These are phyloP conservation scores for Periconia sp. DNA, from an alignment of 2,329 filamentous ascomycete species.

Conservation along the genomic window DNA sequence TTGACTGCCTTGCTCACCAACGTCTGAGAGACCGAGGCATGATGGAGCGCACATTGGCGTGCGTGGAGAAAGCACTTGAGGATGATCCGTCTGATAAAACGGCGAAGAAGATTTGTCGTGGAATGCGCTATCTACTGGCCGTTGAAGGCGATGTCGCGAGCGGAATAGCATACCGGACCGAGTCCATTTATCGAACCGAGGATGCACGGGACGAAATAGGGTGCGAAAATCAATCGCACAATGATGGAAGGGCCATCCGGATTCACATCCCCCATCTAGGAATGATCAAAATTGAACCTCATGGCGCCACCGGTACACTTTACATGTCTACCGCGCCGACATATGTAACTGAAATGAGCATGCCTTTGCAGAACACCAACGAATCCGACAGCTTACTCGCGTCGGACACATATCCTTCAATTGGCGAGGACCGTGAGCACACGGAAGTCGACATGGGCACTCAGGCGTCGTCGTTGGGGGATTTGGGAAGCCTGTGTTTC, in stretches of 20 bases:
- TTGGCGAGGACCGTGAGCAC: background rate
- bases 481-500: background rate
- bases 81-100: constrained; percentile 7
- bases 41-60: constrained; percentile 8
- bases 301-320: background rate
- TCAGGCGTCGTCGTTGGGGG: background rate
- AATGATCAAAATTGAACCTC: constrained; percentile 24
- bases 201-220: constrained; percentile 12
- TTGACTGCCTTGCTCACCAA: constrained; percentile 7
- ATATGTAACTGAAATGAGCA: background rate
- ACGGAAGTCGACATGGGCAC: background rate
- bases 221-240: constrained; percentile 2
- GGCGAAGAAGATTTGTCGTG: constrained; percentile 6
- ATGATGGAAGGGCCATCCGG: constrained; percentile 8
- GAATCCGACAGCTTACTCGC: too few species aligned
- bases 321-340: background rate
- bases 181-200: constrained; percentile 12
- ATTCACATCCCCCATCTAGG: constrained; percentile 30
- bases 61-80: constrained; percentile 4
- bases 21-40: constrained; percentile 8
- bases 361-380: background rate
- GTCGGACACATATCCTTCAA: background rate
- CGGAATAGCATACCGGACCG: constrained; percentile 7
- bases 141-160: constrained; percentile 11
- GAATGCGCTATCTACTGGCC: constrained; percentile 10